Base-by-base conservation (phyloP, 768 basidiomycete species). In the Amanita jacksonii region DNA sequence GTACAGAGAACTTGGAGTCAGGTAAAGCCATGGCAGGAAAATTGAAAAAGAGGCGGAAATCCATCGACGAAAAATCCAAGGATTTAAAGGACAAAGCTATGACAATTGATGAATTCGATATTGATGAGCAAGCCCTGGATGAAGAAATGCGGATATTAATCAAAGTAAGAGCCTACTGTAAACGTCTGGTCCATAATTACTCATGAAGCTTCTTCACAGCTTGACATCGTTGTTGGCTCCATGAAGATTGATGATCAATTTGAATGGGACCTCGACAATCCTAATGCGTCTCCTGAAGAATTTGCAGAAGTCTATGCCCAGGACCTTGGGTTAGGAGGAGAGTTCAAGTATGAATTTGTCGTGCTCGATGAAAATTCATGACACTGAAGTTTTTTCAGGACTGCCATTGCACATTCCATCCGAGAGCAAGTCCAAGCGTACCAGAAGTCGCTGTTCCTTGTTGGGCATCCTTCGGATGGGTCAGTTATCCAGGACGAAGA, bases 181-280 rank as follows among this genome's bases (percentile, higher is more conserved):
- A 10, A 28, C 23, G 32, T 2, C 19, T 19, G 8, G 38, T 27
- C 41, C 31, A n/a, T 31, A 41, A 33, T 35, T 33, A 32, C 45
- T 48, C 40, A 35, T 49, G 35, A 44, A 43, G 43, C 27, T 22
- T 47, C 31, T 44, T 24, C 38, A 25, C 56, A 97, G 92, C 76
- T 99, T 49, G 94, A 98, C 62, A 90, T 98, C 62, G 88, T 91
- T 43, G 83, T 93, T 44, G 94, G 90, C 18, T 79, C 83, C 5
- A 78, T 92, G 67, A 92, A 93, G 61, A 74, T 99, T 18, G 86
- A 90, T 45, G 96, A 99, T 62, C 86, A 92, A 56, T 94, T 98
- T 56, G 96, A 98, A 59, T 99, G 96, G 96, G 94, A 99, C 60
- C 62, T 97, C 28, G 83, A 83, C 52, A 90, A 85, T 45, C 63